Evolutionary conservation across 805 yeast species (phyloP).

Genomic region (Schwanniomyces yamadae): DNA sequence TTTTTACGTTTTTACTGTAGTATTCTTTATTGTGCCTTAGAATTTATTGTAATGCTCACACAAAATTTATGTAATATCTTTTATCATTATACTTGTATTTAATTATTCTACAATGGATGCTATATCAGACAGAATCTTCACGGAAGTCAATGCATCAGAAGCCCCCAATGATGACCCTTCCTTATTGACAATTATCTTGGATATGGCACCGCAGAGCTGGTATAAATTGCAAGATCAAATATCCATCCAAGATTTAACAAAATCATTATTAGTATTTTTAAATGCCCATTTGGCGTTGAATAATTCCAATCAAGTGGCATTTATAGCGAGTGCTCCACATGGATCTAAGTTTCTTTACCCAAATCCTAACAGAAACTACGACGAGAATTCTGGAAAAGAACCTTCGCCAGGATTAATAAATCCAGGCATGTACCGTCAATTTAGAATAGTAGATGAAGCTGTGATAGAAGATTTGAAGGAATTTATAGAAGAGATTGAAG

Average conservation of each 20-base stretch:
- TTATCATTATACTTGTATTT: neutral
- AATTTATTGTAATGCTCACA: too few relatives aligned
- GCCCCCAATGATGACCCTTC: conserved; percentile 57
- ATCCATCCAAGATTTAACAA: conserved; percentile 57
- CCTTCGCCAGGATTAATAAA: conserved; percentile 35
- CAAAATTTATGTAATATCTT: neutral
- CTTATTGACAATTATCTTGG: conserved; percentile 72
- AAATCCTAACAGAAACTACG: conserved; percentile 21
- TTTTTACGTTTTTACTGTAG: too few relatives aligned
- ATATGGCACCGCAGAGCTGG: conserved; percentile 76
- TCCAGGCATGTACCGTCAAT: conserved; percentile 80
- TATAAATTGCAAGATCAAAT: conserved; percentile 42
- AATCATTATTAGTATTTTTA: conserved; percentile 68
- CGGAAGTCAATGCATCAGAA: conserved; percentile 26
- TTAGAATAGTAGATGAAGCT: conserved; percentile 72
- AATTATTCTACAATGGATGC: conserved; percentile 54
- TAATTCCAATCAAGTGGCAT: conserved; percentile 79
- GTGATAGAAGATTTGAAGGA: conserved; percentile 59
- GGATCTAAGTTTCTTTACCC: conserved; percentile 78
- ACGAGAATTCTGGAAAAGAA: conserved; percentile 9
- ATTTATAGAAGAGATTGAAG: conserved; percentile 15
- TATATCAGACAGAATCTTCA: conserved; percentile 59
- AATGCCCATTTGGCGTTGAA: conserved; percentile 88
- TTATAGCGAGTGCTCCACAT: conserved; percentile 69
- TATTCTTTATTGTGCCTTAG: too few relatives aligned